These are phyloP conservation scores for Pseudocercospora fijiensis DNA, from an alignment of 2,329 filamentous ascomycete genomes.

Conservation along the genomic window DNA sequence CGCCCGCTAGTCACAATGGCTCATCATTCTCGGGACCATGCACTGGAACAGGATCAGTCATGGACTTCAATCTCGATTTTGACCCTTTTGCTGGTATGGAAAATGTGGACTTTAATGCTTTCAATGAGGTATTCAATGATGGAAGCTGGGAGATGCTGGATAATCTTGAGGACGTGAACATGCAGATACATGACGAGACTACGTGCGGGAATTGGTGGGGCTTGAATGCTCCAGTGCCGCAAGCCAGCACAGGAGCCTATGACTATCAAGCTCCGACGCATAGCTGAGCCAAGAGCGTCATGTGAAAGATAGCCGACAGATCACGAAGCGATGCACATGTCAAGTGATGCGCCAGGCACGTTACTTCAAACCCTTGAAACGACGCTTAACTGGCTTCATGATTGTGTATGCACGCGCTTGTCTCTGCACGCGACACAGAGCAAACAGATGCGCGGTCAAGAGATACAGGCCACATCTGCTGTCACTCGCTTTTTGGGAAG, in stretches of 20 bases:
- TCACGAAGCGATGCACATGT: not conserved
- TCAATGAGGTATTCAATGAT: constrained; percentile 24
- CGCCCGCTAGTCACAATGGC: constrained; percentile 7
- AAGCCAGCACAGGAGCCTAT: not conserved
- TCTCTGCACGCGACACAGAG: not conserved
- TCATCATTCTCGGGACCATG: constrained; percentile 3
- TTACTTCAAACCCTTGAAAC: not conserved
- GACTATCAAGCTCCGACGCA: not conserved
- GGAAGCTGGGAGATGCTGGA: constrained; percentile 17
- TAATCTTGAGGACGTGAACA: constrained; percentile 14
- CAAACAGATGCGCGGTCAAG: not conserved
- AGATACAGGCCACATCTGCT: not conserved
- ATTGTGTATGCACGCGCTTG: not conserved
- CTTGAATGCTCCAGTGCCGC: not conserved
- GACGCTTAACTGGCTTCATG: not conserved
- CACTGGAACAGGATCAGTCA: not conserved
- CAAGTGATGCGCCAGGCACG: not conserved
- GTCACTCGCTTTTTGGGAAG: not conserved
- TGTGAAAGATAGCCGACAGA: not conserved
- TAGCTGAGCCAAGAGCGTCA: not conserved
- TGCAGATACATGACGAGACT: constrained; percentile 5
- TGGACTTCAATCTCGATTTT: constrained; percentile 17
- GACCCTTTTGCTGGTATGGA: constrained; percentile 11
- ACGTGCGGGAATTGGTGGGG: constrained; percentile 10
- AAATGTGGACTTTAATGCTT: constrained; percentile 22